Conservation (phyloP, 768 basidiomycete genomes). For the Kwoniella dejecticola region DNA sequence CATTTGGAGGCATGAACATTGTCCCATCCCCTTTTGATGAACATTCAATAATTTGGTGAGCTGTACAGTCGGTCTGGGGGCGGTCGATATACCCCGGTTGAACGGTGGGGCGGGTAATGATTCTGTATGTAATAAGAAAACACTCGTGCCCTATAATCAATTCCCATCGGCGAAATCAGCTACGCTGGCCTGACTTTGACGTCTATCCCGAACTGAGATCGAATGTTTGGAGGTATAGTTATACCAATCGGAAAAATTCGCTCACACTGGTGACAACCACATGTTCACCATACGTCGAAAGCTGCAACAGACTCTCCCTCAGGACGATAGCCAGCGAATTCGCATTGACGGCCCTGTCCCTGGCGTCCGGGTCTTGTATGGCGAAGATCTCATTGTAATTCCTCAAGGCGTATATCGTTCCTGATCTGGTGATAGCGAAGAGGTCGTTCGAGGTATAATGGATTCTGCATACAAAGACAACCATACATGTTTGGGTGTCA, state of each 20-base stretch:
- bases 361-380: background rate
- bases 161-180: no score
- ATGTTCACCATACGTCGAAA: conserved; percentile 25
- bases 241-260: background rate
- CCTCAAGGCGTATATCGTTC: conserved; percentile 26
- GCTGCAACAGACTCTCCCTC: conserved; percentile 12
- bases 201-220: no score
- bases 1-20: conserved; percentile 34
- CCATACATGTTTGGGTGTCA: no score
- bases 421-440: conserved; percentile 23
- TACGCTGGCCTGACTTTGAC: no score
- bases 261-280: conserved; percentile 27
- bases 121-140: conserved; percentile 25
- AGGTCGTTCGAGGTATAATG: conserved; percentile 38
- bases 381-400: conserved; percentile 29
- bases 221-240: background rate
- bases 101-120: conserved; percentile 18
- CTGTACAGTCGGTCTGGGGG: conserved; percentile 1
- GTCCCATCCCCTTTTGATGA: conserved; percentile 9
- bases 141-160: background rate
- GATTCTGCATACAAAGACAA: conserved; percentile 18
- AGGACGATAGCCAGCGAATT: conserved; percentile 26
- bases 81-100: background rate
- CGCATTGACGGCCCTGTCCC: conserved; percentile 6
- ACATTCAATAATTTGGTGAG: background rate